These are phyloP conservation scores for Saraca asoca DNA, from an alignment of 331 rosid species.

Conservation along the genomic window DNA sequence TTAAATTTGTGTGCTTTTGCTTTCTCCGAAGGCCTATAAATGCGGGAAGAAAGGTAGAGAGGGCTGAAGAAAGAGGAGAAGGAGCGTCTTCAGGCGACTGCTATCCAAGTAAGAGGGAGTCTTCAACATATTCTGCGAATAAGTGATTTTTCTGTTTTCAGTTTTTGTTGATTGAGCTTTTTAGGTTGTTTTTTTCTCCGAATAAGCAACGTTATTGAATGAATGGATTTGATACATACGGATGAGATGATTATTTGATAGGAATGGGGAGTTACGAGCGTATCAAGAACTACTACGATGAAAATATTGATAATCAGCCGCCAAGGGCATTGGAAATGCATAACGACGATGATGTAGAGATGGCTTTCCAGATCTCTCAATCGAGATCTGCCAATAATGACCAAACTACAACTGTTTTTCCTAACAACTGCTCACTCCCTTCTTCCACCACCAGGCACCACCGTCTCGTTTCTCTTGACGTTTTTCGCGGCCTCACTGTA, in stretches of 20 bases:
- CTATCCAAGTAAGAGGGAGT: conserved; percentile 10
- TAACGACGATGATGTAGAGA: conserved; percentile 68
- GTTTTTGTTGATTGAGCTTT: neutral
- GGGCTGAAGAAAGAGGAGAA: neutral
- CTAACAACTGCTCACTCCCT: conserved; percentile 5
- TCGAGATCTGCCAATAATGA: conserved; percentile 40
- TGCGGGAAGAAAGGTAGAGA: neutral
- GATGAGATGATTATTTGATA: neutral
- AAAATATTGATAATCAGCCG: conserved; percentile 15
- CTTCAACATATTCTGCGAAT: neutral
- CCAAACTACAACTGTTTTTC: too few relatives aligned
- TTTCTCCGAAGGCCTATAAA: conserved; percentile 23
- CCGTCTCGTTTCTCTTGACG: conserved; percentile 85
- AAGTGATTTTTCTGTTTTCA: neutral
- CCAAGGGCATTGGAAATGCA: neutral
- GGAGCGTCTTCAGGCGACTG: neutral
- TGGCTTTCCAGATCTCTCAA: conserved; percentile 54
- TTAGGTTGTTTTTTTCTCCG: neutral
- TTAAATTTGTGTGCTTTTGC: neutral
- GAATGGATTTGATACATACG: neutral
- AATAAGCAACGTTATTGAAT: neutral
- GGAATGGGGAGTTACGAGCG: conserved; percentile 78
- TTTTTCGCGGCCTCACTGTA: conserved; percentile 93
- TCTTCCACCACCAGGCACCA: conserved; percentile 30
- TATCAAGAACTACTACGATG: conserved; percentile 51